Conservation (phyloP, 805 yeast genomes). For the Myxozyma lipomycoides region DNA sequence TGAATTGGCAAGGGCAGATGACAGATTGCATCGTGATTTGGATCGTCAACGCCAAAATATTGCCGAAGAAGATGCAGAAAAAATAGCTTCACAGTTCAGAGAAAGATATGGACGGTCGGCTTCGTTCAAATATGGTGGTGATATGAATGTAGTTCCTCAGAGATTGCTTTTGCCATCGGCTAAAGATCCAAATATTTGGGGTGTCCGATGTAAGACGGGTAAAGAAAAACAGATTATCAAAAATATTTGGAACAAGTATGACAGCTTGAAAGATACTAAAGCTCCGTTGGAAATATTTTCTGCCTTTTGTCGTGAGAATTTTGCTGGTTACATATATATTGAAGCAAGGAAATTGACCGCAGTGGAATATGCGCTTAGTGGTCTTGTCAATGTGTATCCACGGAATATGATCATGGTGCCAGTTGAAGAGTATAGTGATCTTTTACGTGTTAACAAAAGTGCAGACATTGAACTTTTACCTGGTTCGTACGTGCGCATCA, state of each 20-base stretch:
- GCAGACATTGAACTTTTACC: slow-evolving; percentile 84
- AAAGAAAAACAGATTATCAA: slow-evolving; percentile 87
- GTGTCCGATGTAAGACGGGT: slow-evolving; percentile 88
- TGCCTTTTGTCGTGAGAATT: slow-evolving; percentile 90
- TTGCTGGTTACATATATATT: slow-evolving; percentile 84
- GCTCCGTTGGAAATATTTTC: slow-evolving; percentile 81
- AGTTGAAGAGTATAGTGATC: slow-evolving; percentile 89
- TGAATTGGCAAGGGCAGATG: slow-evolving; percentile 51
- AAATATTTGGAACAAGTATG: slow-evolving; percentile 76
- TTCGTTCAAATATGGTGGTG: slow-evolving; percentile 76
- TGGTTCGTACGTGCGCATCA: slow-evolving; percentile 86
- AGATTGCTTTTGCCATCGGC: slow-evolving; percentile 90
- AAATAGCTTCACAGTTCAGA: slow-evolving; percentile 84
- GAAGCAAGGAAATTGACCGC: slow-evolving; percentile 94
- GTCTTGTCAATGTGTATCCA: slow-evolving; percentile 79
- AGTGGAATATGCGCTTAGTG: slow-evolving; percentile 79
- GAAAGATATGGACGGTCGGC: slow-evolving; percentile 88
- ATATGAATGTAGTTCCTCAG: slow-evolving; percentile 84
- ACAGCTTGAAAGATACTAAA: slow-evolving; percentile 67
- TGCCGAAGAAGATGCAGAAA: slow-evolving; percentile 92
- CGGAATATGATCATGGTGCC: slow-evolving; percentile 82
- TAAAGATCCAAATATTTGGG: slow-evolving; percentile 95
- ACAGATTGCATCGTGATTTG: slow-evolving; percentile 83
- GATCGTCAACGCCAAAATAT: slow-evolving; percentile 82
- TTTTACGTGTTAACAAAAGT: slow-evolving; percentile 82